Conservation (phyloP, 129 eudicot genomes). For the Deinandra increscens region DNA sequence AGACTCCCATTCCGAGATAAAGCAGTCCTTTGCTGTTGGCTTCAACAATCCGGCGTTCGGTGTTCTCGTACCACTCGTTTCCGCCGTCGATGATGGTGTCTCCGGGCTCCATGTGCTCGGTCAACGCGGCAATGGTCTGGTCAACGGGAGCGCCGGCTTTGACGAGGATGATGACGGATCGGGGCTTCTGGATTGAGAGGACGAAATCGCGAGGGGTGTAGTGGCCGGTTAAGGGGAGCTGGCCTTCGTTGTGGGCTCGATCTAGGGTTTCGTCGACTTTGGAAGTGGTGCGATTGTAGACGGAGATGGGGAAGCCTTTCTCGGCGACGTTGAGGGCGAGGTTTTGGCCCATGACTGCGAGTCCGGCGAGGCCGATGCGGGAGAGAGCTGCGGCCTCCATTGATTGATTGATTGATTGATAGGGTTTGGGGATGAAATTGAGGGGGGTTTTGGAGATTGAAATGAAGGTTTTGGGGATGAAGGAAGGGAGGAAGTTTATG, state of each 20-base stretch:
- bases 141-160: constrained; percentile 95
- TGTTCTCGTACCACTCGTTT: constrained; percentile 92
- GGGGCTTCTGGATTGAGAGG: constrained; percentile 65
- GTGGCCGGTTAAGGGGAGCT: constrained; percentile 68
- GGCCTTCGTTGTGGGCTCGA: constrained; percentile 74
- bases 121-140: constrained; percentile 69
- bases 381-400: constrained; percentile 53
- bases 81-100: constrained; percentile 95
- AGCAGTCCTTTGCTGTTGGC: constrained; percentile 48
- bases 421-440: not conserved
- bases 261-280: constrained; percentile 81
- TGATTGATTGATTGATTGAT: not conserved
- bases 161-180: constrained; percentile 86
- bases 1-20: constrained; percentile 92
- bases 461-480: not conserved
- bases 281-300: constrained; percentile 77
- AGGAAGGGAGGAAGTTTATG: not conserved
- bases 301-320: constrained; percentile 87
- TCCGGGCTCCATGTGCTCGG: constrained; percentile 83
- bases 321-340: constrained; percentile 90
- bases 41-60: constrained; percentile 65
- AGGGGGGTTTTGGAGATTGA: not conserved
- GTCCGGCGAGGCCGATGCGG: constrained; percentile 86
- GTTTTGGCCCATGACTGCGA: constrained; percentile 97
- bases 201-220: constrained; percentile 77